phyloP scores from a whole-genome alignment of 768 basidiomycete genomes.

The Boletus coccyginus region DNA sequence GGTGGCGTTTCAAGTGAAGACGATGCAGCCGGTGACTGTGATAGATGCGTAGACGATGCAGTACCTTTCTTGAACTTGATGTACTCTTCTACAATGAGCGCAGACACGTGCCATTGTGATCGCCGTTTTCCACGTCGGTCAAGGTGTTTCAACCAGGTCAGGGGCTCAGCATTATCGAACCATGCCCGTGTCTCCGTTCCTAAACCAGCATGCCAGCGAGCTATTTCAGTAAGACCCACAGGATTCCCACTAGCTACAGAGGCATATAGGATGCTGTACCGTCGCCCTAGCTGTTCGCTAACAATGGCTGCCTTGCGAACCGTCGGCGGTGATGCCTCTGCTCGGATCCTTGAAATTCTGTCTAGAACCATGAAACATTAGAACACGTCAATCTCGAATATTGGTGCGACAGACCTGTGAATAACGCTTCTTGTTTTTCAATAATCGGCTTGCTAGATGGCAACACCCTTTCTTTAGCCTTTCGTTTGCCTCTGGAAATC shows the following conservation, averaged over 20 bases:
- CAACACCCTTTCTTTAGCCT: conserved; percentile 48
- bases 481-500: conserved; percentile 50
- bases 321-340: conserved; percentile 49
- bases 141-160: conserved; percentile 71
- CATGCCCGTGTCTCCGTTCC: conserved; percentile 45
- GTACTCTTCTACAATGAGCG: conserved; percentile 68
- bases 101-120: conserved; percentile 63
- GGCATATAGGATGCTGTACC: conserved; percentile 55
- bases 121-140: conserved; percentile 44
- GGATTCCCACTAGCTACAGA: conserved; percentile 31
- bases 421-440: conserved; percentile 58
- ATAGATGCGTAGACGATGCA: conserved; percentile 11
- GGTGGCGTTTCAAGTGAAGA: conserved; percentile 16
- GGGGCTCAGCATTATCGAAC: conserved; percentile 64
- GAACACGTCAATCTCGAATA: neutral
- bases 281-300: conserved; percentile 60
- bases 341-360: conserved; percentile 54
- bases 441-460: conserved; percentile 42
- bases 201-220: conserved; percentile 60
- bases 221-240: conserved; percentile 49
- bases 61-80: conserved; percentile 38
- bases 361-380: conserved; percentile 35
- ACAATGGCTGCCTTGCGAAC: conserved; percentile 63
- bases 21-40: conserved; percentile 11
- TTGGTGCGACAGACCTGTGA: conserved; percentile 45